phyloP scores from a whole-genome alignment of 208 protist genomes.

The Acanthamoeba lenticulata region DNA sequence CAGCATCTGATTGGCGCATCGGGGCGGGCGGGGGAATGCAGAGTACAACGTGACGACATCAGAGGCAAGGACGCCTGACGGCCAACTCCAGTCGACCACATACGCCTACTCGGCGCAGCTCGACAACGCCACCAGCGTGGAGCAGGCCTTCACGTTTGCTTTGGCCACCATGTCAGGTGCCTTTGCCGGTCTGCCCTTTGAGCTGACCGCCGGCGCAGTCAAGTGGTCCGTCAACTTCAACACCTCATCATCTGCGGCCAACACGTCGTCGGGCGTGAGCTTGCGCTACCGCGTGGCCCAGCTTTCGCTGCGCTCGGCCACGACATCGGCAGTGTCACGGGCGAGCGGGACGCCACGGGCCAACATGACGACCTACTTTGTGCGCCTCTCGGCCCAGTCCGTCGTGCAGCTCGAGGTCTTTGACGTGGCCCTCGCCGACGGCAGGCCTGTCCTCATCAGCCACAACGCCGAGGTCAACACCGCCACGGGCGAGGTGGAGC shows the following conservation, averaged over 20 bases:
- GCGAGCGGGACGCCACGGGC: background rate
- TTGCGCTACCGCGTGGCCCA: background rate
- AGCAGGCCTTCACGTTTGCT: background rate
- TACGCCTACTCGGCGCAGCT: too few species aligned
- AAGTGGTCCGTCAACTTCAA: background rate
- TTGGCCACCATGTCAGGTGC: too few species aligned
- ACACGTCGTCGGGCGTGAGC: background rate
- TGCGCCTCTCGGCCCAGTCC: background rate
- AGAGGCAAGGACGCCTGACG: background rate
- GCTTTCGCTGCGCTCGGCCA: background rate
- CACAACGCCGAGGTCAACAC: background rate
- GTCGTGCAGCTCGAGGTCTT: background rate
- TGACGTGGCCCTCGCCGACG: background rate
- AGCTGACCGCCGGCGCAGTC: background rate
- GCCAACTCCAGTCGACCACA: background rate
- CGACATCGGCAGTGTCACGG: background rate
- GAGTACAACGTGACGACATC: background rate
- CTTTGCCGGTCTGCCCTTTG: background rate
- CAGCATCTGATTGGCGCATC: too few species aligned
- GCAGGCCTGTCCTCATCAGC: background rate
- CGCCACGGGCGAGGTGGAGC: background rate
- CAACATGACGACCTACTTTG: background rate
- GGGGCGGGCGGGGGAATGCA: too few species aligned
- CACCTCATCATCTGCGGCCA: too few species aligned
- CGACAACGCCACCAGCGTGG: background rate